Evolutionary conservation across 768 basidiomycete species (phyloP), one percentile per base, ranked within the genome.

Genomic region (Termitomyces bulborhizus): DNA sequence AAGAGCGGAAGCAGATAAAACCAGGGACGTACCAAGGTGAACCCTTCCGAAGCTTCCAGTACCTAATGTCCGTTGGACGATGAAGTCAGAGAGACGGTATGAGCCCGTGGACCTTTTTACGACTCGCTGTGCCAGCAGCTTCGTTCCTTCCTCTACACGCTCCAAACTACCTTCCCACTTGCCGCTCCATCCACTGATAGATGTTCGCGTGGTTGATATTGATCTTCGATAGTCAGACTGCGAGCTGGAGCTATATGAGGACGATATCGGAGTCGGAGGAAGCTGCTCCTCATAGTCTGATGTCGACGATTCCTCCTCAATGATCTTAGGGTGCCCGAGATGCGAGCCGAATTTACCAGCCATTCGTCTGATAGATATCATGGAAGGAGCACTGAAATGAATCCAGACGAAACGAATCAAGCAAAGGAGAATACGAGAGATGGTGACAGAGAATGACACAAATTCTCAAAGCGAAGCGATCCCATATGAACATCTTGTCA

Each of bases 21-120:
- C 39, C 44, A 43, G 26, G 21, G 46, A 31, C 68, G 46, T 65
- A 91, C 91, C 91, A 40, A 93, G 75, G 70, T 93, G 91, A 0
- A 99, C 97, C n/a, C 94, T 82, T 1, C 97, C 97, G 69, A 99
- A 98, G 65, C 93, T 97, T 1, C 97, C 97, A 1, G 94, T 98
- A 0, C 97, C 96, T 49, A 93, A 69, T 13, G 89, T 93, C 27
- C 90, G 76, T 62, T 89, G 85, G 59, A 93, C 85, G 60, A 84
- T 80, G 60, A 93, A 93, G 66, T 93, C 91, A 42, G 75, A 62
- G 21, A 93, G 78, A 29, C 82, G 79, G 69, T 92, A 93, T 16
- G 76, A 77, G 26, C 84, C 88, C 61, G 82, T 85, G 13, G 79
- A 77, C 54, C 84, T 71, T 42, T 75, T 72, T 18, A 71, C 62